Percentiles rank a stretch among this genome's conserved stretches.
Conservation (phyloP, 805 yeast species). For the Saccharomycodes ludwigii region DNA sequence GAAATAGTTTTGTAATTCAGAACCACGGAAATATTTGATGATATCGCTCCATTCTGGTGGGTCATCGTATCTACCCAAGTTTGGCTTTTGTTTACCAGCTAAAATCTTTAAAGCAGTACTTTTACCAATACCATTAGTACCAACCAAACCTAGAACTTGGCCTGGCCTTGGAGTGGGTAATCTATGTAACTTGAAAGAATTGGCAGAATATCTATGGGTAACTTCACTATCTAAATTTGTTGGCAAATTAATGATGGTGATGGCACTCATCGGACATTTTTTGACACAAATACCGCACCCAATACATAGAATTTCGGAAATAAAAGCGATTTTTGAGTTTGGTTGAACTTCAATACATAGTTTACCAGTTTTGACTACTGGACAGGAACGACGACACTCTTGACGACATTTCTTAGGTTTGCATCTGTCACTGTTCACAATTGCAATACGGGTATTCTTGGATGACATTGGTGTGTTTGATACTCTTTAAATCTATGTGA, state of each 20-base stretch:
- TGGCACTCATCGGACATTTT: constrained; percentile 97
- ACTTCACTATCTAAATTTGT: constrained; percentile 87
- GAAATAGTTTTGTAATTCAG: constrained; percentile 92
- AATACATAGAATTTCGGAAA: constrained; percentile 87
- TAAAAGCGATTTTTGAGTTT: constrained; percentile 81
- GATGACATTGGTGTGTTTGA: constrained; percentile 20
- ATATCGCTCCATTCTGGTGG: constrained; percentile 98
- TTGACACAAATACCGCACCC: constrained; percentile 99
- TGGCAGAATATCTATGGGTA: constrained; percentile 95
- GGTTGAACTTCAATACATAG: constrained; percentile 95
- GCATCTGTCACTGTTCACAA: constrained; percentile 87
- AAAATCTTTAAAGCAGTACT: constrained; percentile 93
- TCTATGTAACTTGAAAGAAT: constrained; percentile 93
- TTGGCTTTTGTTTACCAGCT: constrained; percentile 96
- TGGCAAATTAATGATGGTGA: constrained; percentile 89
- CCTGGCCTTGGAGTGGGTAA: constrained; percentile 98
- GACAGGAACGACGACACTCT: constrained; percentile 94
- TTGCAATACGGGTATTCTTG: constrained; percentile 78
- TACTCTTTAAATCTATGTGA: background rate
- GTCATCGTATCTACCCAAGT: constrained; percentile 83
- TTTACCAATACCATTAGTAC: constrained; percentile 98
- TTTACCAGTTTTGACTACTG: constrained; percentile 96
- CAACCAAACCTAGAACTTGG: constrained; percentile 94
- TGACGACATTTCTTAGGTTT: constrained; percentile 98
- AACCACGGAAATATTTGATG: constrained; percentile 84